A percentile compares a stretch with the other conserved stretches of the same genome.
phyloP scores from a whole-genome alignment of 1,284 basidiomycete species.

The Austroboletus niveus region DNA sequence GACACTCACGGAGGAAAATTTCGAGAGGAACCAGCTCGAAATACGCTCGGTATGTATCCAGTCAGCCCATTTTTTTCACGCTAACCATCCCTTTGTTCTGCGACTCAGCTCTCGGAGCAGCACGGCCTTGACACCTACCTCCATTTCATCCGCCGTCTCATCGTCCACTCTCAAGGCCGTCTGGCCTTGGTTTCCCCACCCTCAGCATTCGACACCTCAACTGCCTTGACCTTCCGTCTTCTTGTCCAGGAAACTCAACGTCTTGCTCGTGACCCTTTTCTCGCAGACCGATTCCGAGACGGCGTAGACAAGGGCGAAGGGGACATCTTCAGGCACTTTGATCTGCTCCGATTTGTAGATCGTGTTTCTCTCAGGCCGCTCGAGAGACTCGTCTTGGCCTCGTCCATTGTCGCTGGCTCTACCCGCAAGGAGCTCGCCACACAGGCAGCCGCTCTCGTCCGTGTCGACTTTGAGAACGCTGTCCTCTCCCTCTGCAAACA shows the following conservation, averaged over 20 bases:
- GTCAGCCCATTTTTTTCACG: slow-evolving; percentile 7
- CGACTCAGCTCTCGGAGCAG: slow-evolving; percentile 83
- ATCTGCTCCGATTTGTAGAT: slow-evolving; percentile 76
- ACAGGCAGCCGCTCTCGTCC: slow-evolving; percentile 68
- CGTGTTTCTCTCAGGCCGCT: slow-evolving; percentile 75
- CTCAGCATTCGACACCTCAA: slow-evolving; percentile 65
- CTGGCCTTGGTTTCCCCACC: slow-evolving; percentile 56
- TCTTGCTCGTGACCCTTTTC: slow-evolving; percentile 81
- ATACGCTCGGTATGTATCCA: slow-evolving; percentile 72
- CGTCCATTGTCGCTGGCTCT: slow-evolving; percentile 68
- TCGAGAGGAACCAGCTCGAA: slow-evolving; percentile 86
- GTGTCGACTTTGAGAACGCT: slow-evolving; percentile 74
- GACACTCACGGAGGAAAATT: slow-evolving; percentile 92
- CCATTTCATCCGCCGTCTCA: slow-evolving; percentile 92
- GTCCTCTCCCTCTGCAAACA: slow-evolving; percentile 69
- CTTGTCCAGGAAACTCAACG: slow-evolving; percentile 86
- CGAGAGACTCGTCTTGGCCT: slow-evolving; percentile 73
- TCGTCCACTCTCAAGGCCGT: slow-evolving; percentile 77
- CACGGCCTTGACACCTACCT: slow-evolving; percentile 94
- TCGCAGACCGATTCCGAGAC: slow-evolving; percentile 83
- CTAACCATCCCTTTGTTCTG: slow-evolving; percentile 15
- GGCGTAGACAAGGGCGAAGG: slow-evolving; percentile 82
- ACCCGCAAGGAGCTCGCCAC: slow-evolving; percentile 68
- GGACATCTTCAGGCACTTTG: slow-evolving; percentile 76
- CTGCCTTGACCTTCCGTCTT: slow-evolving; percentile 74